Base-by-base conservation (phyloP, 352 stramenopile genomes). In the Blastocystis sp. region DNA sequence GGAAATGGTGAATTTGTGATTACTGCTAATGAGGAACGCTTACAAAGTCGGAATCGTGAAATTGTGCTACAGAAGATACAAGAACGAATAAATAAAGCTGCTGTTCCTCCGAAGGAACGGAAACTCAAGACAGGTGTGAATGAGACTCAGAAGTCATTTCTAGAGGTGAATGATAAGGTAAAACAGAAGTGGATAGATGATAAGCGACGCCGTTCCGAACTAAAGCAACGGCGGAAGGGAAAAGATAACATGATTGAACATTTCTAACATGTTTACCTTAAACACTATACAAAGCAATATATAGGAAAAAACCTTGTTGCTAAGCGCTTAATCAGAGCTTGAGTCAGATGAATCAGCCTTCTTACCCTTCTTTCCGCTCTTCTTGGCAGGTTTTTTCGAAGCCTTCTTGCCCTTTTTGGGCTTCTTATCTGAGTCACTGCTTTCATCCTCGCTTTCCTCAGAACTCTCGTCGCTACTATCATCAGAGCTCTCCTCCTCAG, bases 1-100 rank as follows among this genome's bases (percentile, higher is more conserved):
- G 75, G 76, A 56, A 40, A 73, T 19, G 90, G 87, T 15, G 90
- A 91, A 35, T 84, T 91, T 57, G 59, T 91, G 7, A 68, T 91
- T 7, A 62, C 64, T 22, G 54, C 68, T 0, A 80, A 89, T 40
- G 73, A 91, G 56, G 42, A 91, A 48, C 79, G 90, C 0, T 90
- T 56, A 0, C 90, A 91, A 58, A 59, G 64, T 44, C n/a, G n/a
- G 9, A 92, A 92, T 57, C 59, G 82, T 24, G 48, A 56, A 35
- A 70, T 90, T 22, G 82, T 82, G 7, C 40, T 90, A 11, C 57
- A 30, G 15, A 92, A 91, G 27, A 44, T 92, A 17, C 88, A 91
- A 30, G 48, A 89, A 66, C 81, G 90, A 22, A 35, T 91, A 1
- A 89, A 91, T 68, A 37, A 27, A 42, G 90, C 89, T 15, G 44